Conservation (phyloP, 805 yeast species). For the Cyberlindnera subsufficiens region DNA sequence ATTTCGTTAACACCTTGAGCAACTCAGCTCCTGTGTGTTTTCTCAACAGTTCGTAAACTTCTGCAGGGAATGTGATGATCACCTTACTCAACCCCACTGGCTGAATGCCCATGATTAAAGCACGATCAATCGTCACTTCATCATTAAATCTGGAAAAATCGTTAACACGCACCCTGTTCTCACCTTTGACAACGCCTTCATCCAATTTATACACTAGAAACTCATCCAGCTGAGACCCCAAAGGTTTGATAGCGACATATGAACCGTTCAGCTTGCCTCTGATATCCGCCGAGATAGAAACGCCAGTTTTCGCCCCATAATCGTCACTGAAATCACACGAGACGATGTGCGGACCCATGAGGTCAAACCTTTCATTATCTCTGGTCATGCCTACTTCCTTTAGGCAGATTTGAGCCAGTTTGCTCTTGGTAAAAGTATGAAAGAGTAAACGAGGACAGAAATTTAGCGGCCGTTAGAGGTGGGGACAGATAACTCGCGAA, state of each 20-base stretch:
- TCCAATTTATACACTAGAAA: conserved; percentile 9
- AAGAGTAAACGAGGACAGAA: too few species aligned
- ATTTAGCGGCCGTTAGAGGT: too few species aligned
- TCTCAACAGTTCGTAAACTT: conserved; percentile 14
- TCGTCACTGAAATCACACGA: conserved; percentile 8
- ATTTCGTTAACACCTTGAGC: conserved; percentile 4
- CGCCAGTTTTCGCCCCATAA: conserved; percentile 1
- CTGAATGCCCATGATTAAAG: conserved; percentile 8
- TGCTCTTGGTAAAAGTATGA: too few species aligned
- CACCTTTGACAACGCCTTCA: conserved; percentile 1
- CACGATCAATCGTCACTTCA: conserved; percentile 18
- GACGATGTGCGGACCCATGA: neutral
- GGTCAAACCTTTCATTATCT: neutral
- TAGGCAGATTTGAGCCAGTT: too few species aligned
- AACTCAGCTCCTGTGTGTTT: conserved; percentile 13
- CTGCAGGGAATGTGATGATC: conserved; percentile 19
- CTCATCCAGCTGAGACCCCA: conserved; percentile 11
- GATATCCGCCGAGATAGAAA: conserved; percentile 7
- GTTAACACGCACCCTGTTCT: neutral
- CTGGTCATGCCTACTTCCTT: neutral
- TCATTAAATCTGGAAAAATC: conserved; percentile 14
- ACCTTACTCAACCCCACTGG: conserved; percentile 14
- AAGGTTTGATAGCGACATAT: conserved; percentile 15
- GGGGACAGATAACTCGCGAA: too few species aligned
- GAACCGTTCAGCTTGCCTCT: neutral